Evolutionary conservation across 768 basidiomycete species (phyloP).

Genomic region (Dioszegia hungarica): DNA sequence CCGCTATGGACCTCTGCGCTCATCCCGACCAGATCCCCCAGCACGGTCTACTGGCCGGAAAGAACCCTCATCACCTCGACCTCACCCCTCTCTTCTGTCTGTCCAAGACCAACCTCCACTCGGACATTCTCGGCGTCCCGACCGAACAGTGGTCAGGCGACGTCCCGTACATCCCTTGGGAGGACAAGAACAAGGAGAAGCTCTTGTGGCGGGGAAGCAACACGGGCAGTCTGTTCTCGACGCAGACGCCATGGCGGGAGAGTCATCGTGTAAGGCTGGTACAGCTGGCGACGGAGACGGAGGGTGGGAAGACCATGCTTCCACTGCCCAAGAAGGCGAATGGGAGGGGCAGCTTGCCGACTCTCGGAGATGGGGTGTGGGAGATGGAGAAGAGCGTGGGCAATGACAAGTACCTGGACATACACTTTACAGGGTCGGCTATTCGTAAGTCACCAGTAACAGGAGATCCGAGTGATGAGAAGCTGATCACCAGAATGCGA

Average conservation of each 20-base stretch:
- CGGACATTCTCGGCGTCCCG: constrained; percentile 43
- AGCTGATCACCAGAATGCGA: constrained; percentile 30
- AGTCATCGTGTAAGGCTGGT: constrained; percentile 42
- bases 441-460: constrained; percentile 30
- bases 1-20: constrained; percentile 48
- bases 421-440: constrained; percentile 31
- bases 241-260: constrained; percentile 29
- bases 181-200: constrained; percentile 24
- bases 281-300: constrained; percentile 15
- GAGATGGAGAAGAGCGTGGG: constrained; percentile 9
- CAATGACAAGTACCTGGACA: constrained; percentile 29
- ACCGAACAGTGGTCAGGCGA: constrained; percentile 40
- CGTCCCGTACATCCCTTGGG: constrained; percentile 32
- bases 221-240: constrained; percentile 32
- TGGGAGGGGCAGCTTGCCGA: background rate
- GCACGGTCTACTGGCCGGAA: constrained; percentile 47
- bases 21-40: constrained; percentile 47
- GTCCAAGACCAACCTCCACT: constrained; percentile 38
- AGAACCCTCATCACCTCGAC: constrained; percentile 16
- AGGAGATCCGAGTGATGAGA: background rate
- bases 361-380: background rate
- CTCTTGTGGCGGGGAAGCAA: constrained; percentile 47
- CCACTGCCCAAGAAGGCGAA: constrained; percentile 9
- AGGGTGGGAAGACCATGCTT: constrained; percentile 9
- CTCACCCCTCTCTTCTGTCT: constrained; percentile 41